A percentile compares a stretch with the other conserved stretches of the same genome.
These are phyloP conservation scores for Zygosaccharomyces sapae DNA, from an alignment of 1,139 yeast genomes.

Conservation along the genomic window DNA sequence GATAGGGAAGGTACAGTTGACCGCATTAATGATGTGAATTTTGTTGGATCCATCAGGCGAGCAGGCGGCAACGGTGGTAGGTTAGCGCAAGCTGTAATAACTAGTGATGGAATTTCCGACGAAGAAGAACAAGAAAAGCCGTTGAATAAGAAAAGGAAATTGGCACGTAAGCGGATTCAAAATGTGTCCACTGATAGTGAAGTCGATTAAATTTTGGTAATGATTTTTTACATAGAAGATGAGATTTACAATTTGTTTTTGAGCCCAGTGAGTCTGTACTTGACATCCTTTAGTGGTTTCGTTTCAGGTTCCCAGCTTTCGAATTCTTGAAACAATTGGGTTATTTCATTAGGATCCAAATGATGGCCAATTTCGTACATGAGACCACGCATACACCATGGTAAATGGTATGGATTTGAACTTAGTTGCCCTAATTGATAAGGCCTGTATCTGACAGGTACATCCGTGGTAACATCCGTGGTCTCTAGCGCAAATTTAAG, in stretches of 20 bases:
- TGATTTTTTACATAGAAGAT: background rate
- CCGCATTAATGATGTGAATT: conserved; percentile 18
- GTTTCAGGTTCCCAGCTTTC: conserved; percentile 84
- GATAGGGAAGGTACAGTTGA: conserved; percentile 17
- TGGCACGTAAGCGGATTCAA: conserved; percentile 23
- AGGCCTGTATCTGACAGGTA: conserved; percentile 54
- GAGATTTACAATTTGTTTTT: conserved; percentile 36
- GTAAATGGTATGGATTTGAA: conserved; percentile 76
- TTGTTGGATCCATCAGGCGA: conserved; percentile 17
- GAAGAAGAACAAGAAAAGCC: conserved; percentile 9
- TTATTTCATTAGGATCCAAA: conserved; percentile 51
- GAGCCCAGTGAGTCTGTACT: conserved; percentile 76
- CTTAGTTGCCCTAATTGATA: conserved; percentile 60
- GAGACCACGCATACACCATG: conserved; percentile 89
- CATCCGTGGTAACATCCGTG: conserved; percentile 45
- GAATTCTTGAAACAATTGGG: conserved; percentile 61
- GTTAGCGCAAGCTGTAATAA: conserved; percentile 17
- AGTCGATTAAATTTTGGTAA: background rate
- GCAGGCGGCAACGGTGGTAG: conserved; percentile 10
- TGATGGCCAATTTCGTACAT: conserved; percentile 49
- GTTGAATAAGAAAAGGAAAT: conserved; percentile 20
- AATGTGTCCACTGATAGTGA: conserved; percentile 14
- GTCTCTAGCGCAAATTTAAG: conserved; percentile 73
- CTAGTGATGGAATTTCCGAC: conserved; percentile 18
- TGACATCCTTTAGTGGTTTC: conserved; percentile 73